These are phyloP conservation scores for Buxus sempervirens DNA, from an alignment of 164 flowering plant species.

Conservation along the genomic window DNA sequence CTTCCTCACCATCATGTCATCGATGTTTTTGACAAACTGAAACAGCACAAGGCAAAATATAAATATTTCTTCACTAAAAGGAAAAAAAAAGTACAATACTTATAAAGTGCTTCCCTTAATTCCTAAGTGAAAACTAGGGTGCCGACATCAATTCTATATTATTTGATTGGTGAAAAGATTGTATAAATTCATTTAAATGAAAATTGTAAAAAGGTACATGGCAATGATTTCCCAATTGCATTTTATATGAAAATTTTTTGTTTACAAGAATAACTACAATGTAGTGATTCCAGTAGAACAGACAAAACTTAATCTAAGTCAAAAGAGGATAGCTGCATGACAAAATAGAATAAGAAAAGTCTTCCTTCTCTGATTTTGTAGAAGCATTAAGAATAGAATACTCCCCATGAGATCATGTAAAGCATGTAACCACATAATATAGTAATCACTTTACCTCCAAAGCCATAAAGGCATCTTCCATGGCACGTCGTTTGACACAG, in stretches of 20 bases:
- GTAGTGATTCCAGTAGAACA: neutral
- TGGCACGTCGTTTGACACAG: constrained; percentile 83
- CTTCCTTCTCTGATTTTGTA: neutral
- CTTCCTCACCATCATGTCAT: constrained; percentile 85
- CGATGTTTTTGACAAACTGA: constrained; percentile 82
- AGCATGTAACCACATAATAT: neutral
- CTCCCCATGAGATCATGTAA: neutral
- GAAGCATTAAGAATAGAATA: neutral
- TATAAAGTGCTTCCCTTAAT: neutral
- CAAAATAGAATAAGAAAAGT: neutral
- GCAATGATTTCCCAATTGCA: neutral
- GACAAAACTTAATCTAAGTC: neutral
- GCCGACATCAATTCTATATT: neutral
- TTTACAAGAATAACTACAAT: neutral
- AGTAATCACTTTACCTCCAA: constrained; percentile 56
- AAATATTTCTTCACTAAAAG: neutral
- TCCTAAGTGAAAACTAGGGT: neutral
- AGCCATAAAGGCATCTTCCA: constrained; percentile 94
- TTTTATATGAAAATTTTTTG: too few relatives aligned
- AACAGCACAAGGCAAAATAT: neutral
- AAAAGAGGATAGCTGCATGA: neutral
- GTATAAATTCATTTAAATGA: neutral
- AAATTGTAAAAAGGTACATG: neutral
- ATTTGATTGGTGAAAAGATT: neutral
- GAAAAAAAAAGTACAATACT: too few relatives aligned